Evolutionary conservation across 805 yeast genomes (phyloP), one percentile per base, ranked within the genome.

Genomic region (Sugiyamaella americana): DNA sequence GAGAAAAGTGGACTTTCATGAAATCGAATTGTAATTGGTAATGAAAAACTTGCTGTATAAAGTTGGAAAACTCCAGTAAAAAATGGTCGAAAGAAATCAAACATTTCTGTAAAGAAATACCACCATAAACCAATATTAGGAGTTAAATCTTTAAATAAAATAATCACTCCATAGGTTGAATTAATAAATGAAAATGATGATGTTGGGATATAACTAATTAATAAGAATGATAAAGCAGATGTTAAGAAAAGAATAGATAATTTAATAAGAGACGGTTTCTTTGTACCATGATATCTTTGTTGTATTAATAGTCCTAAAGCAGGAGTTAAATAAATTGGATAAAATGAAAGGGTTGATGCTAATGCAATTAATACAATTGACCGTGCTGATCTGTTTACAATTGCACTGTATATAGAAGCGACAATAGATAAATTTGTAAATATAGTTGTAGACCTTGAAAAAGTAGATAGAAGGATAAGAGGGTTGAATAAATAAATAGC

Each of bases 81-180:
- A 59, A 93, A 88, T 18, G 86, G 80, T 23, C 82, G 75, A 72
- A 91, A 93, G 60, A 80, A 84, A 46, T 84, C 93, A 66, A 93
- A 93, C 79, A 93, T 85, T 65, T 93, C 98, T 37, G 91, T 84
- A 70, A 93, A 93, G 58, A 89, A 80, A 68, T 93, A 93, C 99
- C 99, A 93, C 99, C 99, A 93, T 18, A 93, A 70, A 0, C 98
- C 98, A 54, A 93, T 64, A 65, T 93, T 93, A 22, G 98, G 98
- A 3, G 81, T 73, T 51, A 88, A 78, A 52, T 87, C 89, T 34
- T 73, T 73, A 57, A 86, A 82, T 20, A 70, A 68, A 4, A 87
- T 59, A 4, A 53, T 50, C 5, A 62, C 55, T 13, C 82, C 80
- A 58, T 82, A 87, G 35, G 77, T 73, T 6, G 77, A 66, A 29